Base-by-base conservation (phyloP, 169 alveolate species). In the Plasmodium knowlesi region DNA sequence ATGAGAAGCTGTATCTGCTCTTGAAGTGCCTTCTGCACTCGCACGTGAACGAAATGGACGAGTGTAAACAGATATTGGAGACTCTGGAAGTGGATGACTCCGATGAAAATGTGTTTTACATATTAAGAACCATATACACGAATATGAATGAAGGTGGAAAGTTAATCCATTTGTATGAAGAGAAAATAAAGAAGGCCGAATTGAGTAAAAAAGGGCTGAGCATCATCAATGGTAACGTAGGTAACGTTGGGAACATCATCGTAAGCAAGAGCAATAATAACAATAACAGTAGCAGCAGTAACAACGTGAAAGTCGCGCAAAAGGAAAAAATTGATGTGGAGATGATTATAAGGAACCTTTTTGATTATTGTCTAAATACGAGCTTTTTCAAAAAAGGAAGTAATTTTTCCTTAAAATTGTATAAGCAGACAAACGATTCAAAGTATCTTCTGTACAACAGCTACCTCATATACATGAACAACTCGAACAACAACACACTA, bases 341-440 rank as follows among this genome's bases (percentile, higher is more conserved):
- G 32, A 25, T 16, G 43, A 43, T 86, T 19, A 39, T 86, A 53
- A 76, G 41, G 67, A 74, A 74, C 61, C 70, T 86, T n/a, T 86
- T 74, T 74, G 93, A 86, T 5, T 86, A 50, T 30, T 86, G 93
- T 41, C 25, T 86, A n/a, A 86, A 74, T 86, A 50, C 34, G 14
- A 50, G 78, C 19, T 86, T 76, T 86, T 86, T 74, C 80, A 86
- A 86, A 53, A 86, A 78, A 86, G 80, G 93, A n/a, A 86, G 70
- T 76, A 74, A 86, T 34, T 12, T 86, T 41, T 86, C 78, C n/a
- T 70, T 86, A 37, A 86, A 86, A 57, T 54, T 86, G 43, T 86
- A 46, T 70, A 86, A 86, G 28, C 54, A 32, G 22, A 86, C 93
- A n/a, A 67, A 70, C 30, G 86, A 86, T 53, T 34, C 86, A 8